These are phyloP conservation scores for Cinchona pubescens DNA, from an alignment of 257 asterid species.

Conservation along the genomic window DNA sequence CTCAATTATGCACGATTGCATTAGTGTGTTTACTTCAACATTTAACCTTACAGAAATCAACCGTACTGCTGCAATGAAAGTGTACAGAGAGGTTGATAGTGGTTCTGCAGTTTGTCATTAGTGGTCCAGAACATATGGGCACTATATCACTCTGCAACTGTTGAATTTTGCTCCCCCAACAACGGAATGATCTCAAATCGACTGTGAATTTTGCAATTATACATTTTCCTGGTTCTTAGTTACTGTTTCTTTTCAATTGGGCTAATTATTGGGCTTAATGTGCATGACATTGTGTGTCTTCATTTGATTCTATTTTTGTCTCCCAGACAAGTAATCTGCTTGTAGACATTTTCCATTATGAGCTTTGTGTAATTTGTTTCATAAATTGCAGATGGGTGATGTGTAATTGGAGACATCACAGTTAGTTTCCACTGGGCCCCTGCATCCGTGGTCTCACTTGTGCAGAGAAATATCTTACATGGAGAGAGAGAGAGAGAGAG, in stretches of 20 bases:
- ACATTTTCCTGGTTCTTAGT: not conserved
- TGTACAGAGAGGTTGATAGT: not conserved
- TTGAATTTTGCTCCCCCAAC: not conserved
- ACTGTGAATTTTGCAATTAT: not conserved
- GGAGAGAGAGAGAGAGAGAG: not conserved
- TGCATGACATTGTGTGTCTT: not conserved
- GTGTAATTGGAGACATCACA: not conserved
- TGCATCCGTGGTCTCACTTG: not conserved
- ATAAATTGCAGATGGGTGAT: constrained; percentile 58
- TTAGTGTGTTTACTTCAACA: not conserved
- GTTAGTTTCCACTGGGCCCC: not conserved
- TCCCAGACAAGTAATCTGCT: not conserved
- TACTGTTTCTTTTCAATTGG: not conserved
- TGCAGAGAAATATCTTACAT: not conserved
- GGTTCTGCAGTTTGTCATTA: not conserved
- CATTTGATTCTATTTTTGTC: not conserved
- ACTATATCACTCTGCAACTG: not conserved
- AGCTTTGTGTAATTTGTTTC: not conserved
- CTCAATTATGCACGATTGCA: not conserved
- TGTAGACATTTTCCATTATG: not conserved
- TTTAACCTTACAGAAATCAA: not conserved
- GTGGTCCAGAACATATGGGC: not conserved
- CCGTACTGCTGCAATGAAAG: not conserved
- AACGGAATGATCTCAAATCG: not conserved
- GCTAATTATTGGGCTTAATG: not conserved